Evolutionary conservation across 108 stramenopile species (phyloP), one percentile per base, ranked within the genome.

Genomic region (Skeletonema menzelii): DNA sequence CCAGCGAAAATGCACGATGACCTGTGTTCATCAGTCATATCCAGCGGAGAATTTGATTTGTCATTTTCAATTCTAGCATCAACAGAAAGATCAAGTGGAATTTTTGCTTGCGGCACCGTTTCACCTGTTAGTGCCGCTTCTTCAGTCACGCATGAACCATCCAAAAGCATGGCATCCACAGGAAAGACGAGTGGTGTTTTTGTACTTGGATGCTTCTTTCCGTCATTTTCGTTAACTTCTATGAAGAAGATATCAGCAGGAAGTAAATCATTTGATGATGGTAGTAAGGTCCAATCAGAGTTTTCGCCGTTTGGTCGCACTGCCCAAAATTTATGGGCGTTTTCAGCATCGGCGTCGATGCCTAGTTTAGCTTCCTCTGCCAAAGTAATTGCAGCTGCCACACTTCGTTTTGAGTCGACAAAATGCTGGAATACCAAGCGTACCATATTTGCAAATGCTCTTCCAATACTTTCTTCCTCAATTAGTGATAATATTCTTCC

Each of bases 101-200:
- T 77, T 80, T 97, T 96, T 71, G 88, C 82, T 83, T 96, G 95
- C 3, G 96, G 93, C 0, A 94, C 87, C 67, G 91, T 92, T 82
- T 96, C 95, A 14, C 95, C 92, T 26, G 89, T 93, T 46, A 96
- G 61, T 5, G 86, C 90, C 24, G 95, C 91, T 68, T 96, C 95
- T 49, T 94, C 92, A 1, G 88, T 79, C 0, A 96, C 86, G 57
- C 83, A 80, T 15, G 75, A 47, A 0, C 86, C 89, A 17, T 82
- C 73, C 38, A 90, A 56, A 14, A 90, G 58, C 42, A 90, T 38
- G 5, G 86, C 82, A 79, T 90, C 89, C 24, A 87, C 89, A 19
- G 89, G 89, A 27, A 86, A 67, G 13, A 72, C 57, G 19, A 79
- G 30, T 22, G 56, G 17, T n/a, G 49, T 1, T 49, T 26, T 32